Evolutionary conservation across 345 rosid species (phyloP).

Genomic region (Sonneratia caseolaris): DNA sequence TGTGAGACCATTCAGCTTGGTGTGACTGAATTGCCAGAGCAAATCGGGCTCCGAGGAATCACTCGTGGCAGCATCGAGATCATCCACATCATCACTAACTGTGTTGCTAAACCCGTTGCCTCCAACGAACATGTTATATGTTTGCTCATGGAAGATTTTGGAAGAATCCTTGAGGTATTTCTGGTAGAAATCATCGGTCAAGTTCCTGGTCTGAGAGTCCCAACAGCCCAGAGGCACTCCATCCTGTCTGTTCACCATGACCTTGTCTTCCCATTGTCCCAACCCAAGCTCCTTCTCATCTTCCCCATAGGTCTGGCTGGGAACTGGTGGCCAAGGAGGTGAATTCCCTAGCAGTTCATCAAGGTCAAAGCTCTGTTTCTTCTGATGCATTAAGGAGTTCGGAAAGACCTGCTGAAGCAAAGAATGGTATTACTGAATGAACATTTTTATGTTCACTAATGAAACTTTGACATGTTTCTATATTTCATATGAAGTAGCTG

Average conservation of each 20-base stretch:
- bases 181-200: slow-evolving; percentile 50
- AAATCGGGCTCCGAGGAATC: slow-evolving; percentile 86
- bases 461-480: background rate
- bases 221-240: slow-evolving; percentile 43
- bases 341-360: slow-evolving; percentile 81
- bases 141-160: slow-evolving; percentile 52
- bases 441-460: background rate
- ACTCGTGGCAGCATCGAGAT: slow-evolving; percentile 79
- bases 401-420: slow-evolving; percentile 36
- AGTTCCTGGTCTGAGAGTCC: slow-evolving; percentile 36
- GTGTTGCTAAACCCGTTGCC: slow-evolving; percentile 28
- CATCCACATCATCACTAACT: slow-evolving; percentile 45
- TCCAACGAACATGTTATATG: slow-evolving; percentile 53
- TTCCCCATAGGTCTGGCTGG: slow-evolving; percentile 46
- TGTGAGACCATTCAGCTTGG: slow-evolving; percentile 40
- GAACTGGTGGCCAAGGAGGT: slow-evolving; percentile 92
- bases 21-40: slow-evolving; percentile 80
- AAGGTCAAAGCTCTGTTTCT: slow-evolving; percentile 64
- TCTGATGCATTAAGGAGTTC: slow-evolving; percentile 38
- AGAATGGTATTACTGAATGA: background rate
- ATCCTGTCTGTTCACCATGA: slow-evolving; percentile 91
- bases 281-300: slow-evolving; percentile 61
- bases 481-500: background rate
- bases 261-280: slow-evolving; percentile 93
- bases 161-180: slow-evolving; percentile 63